Evolutionary conservation across 371 early-diverging fungal species (phyloP).

Genomic region (Actinomortierella wolfii): DNA sequence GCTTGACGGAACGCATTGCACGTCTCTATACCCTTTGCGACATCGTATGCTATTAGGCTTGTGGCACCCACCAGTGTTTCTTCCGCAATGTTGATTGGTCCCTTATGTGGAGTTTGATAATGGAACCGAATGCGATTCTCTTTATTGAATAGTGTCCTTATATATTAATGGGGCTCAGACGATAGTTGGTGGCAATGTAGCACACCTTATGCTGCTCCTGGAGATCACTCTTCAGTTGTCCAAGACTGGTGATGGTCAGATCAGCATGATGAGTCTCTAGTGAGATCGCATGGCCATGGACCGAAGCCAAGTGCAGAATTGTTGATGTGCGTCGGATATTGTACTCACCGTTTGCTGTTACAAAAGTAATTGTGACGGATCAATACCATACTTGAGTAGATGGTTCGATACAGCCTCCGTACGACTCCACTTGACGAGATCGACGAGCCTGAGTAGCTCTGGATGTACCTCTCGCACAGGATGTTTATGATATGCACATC

Average conservation of each 20-base stretch:
- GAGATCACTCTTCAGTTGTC: constrained; percentile 7
- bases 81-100: constrained; percentile 15
- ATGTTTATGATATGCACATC: too few relatives aligned
- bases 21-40: constrained; percentile 73
- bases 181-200: too few relatives aligned
- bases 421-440: constrained; percentile 61
- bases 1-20: constrained; percentile 82
- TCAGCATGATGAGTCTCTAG: constrained; percentile 75
- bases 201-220: neutral
- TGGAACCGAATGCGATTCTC: too few relatives aligned
- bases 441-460: constrained; percentile 48
- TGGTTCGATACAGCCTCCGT: constrained; percentile 54
- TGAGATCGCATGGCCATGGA: constrained; percentile 57
- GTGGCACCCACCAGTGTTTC: constrained; percentile 36
- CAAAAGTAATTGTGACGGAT: constrained; percentile 51
- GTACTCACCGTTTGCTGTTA: constrained; percentile 53
- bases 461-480: constrained; percentile 11
- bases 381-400: constrained; percentile 24
- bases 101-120: too few relatives aligned
- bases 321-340: constrained; percentile 58
- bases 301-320: constrained; percentile 71
- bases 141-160: too few relatives aligned
- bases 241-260: constrained; percentile 65
- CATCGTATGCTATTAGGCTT: constrained; percentile 80
- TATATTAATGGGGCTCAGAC: too few relatives aligned